These are phyloP conservation scores for Rhazya stricta DNA, from an alignment of 257 asterid species.

Conservation along the genomic window DNA sequence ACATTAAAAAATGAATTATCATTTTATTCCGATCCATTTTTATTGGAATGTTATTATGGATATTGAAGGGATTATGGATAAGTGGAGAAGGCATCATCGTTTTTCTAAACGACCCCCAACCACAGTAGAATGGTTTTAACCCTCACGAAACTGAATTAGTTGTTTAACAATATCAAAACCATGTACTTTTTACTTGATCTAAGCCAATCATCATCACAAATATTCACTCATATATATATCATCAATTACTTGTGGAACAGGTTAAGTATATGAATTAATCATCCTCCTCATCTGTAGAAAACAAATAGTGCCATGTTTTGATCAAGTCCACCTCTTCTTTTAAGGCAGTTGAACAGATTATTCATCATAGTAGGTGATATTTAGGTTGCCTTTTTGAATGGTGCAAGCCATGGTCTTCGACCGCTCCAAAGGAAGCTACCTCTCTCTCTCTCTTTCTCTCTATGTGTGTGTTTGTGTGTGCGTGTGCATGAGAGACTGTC, in stretches of 20 bases:
- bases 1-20: too few species aligned
- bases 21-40: too few species aligned
- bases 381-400: conserved; percentile 32
- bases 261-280: neutral
- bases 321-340: conserved; percentile 20
- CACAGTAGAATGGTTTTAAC: conserved; percentile 11
- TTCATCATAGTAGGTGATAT: conserved; percentile 27
- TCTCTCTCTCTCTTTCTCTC: neutral
- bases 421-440: conserved; percentile 3
- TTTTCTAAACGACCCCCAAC: conserved; percentile 27
- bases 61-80: conserved; percentile 4
- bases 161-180: conserved; percentile 19
- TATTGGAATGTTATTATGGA: too few species aligned
- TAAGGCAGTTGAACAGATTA: conserved; percentile 45
- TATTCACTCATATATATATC: neutral
- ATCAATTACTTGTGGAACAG: neutral
- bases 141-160: conserved; percentile 17
- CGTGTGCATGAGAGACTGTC: conserved; percentile 17
- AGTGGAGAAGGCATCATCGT: neutral
- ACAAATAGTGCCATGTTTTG: neutral
- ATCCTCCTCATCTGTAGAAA: neutral
- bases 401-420: conserved; percentile 19
- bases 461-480: neutral
- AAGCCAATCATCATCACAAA: conserved; percentile 17
- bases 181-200: conserved; percentile 15